phyloP scores from a whole-genome alignment of 805 yeast genomes.

The Wickerhamomyces chaumierensis region DNA sequence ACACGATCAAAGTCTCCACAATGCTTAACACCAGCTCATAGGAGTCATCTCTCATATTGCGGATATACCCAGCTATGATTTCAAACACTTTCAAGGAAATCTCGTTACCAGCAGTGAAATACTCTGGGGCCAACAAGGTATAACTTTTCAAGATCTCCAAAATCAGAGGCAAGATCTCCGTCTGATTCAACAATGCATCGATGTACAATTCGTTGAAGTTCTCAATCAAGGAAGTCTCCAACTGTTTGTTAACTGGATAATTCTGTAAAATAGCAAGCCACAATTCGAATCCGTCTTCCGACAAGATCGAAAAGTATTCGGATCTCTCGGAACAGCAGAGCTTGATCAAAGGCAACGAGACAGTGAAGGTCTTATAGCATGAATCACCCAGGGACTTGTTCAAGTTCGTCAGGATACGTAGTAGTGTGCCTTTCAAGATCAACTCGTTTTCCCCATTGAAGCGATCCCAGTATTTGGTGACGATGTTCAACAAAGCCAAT shows the following conservation, averaged over 20 bases:
- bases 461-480: slow-evolving; percentile 73
- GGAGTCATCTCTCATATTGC: slow-evolving; percentile 62
- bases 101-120: slow-evolving; percentile 18
- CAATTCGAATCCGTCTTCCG: slow-evolving; percentile 81
- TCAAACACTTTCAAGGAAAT: slow-evolving; percentile 29
- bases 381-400: slow-evolving; percentile 44
- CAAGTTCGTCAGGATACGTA: slow-evolving; percentile 48
- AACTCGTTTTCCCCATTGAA: slow-evolving; percentile 32
- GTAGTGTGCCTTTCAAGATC: slow-evolving; percentile 37
- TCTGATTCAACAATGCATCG: slow-evolving; percentile 52
- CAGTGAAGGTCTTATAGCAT: slow-evolving; percentile 36
- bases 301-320: slow-evolving; percentile 40
- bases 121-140: slow-evolving; percentile 33
- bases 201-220: slow-evolving; percentile 27
- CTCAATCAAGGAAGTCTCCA: slow-evolving; percentile 10
- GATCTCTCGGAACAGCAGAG: slow-evolving; percentile 53
- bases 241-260: slow-evolving; percentile 28
- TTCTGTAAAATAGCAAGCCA: slow-evolving; percentile 67
- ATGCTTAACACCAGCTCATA: slow-evolving; percentile 42
- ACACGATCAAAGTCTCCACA: slow-evolving; percentile 35
- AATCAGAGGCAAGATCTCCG: slow-evolving; percentile 62
- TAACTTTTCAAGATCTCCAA: slow-evolving; percentile 56
- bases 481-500: slow-evolving; percentile 36
- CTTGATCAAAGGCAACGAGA: slow-evolving; percentile 54
- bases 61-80: slow-evolving; percentile 40